Base-by-base conservation (phyloP, 2,329 filamentous ascomycete genomes). In the Parascedosporium putredinis region DNA sequence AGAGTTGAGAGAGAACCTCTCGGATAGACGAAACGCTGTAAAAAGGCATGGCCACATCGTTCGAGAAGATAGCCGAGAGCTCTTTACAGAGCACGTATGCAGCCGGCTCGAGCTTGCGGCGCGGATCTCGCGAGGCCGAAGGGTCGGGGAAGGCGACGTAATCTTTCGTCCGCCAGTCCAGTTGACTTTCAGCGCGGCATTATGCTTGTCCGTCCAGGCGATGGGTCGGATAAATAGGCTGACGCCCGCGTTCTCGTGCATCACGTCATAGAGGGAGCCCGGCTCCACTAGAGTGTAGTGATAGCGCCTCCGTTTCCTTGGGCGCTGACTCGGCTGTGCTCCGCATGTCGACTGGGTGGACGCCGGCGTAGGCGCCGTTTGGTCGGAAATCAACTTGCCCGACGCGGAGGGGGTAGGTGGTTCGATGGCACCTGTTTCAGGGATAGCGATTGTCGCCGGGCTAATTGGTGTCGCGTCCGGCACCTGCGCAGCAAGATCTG, bases 151-250 rank as follows among this genome's bases (percentile, higher is more conserved):
- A 8, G 68, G 65, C 24, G 64, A 60, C 31, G 66, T 50, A 57
- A 70, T 68, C 4, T 67, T 58, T 14, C 70, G 65, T 12, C 67
- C 62, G 55, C 71, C 63, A 23, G 60, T 52, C 61, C 78, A 80
- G 40, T 60, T 61, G 18, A 66, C 72, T 18, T 67, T 68, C 3
- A 80, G 71, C 2, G 78, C 60, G 38, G 63, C 59, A 9, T 66
- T 57, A 53, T 81, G 77, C 1, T 66, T 50, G 49, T 79, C 75
- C 14, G 71, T 78, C 77, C 77, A 81, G 57, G 67, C 70, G 43
- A 78, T 70, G 2, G 77, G 77, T 20, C 70, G 67, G 45, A 75
- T 61, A 52, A 72, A 79, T 16, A 81, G 72, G 1, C 69, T 66
- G 0, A 59, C 61, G 40, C 73, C 70, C 29, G 67, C 60, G 56